Base-by-base conservation (phyloP, 345 rosid genomes). In the Gossypium thurberi region DNA sequence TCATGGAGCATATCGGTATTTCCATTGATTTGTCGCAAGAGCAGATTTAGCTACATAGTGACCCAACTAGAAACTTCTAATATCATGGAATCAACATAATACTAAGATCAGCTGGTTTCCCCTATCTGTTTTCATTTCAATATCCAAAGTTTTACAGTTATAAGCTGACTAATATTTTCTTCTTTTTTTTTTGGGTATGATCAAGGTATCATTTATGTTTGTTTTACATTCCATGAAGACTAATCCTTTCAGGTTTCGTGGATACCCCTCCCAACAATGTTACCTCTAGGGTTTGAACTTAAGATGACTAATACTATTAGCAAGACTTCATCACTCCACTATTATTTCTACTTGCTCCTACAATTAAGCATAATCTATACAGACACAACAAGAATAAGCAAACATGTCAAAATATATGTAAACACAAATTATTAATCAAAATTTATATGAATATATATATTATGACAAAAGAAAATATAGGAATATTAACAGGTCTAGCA, bases 311-410 rank as follows among this genome's bases (percentile, higher is more conserved):
- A 1, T n/a, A n/a, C 10, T 9, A 8, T 7, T 10, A 42, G 1
- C 2, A 10, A 9, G 2, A 21, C 43, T 68, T 48, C 58, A 50
- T 37, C 44, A 12, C 28, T 9, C 58, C 44, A 48, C 72, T 68
- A 68, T 68, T 68, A 4, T 25, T 68, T 68, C 72, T 28, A 26
- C 46, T 26, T 50, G 59, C 44, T 68, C 72, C 72, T 9, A 51
- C 43, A 51, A 51, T 11, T 48, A 48, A 25, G 71, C 71, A 25
- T 67, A 25, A 67, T 68, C 2, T 68, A 48, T 12, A 20, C 61
- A 1, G 5, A 23, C 61, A 10, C 10, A 21, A 23, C 18, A 7
- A 28, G 7, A 33, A 33, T 33, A 33, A 6, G 40, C 40, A 33
- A 33, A 33, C 0, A 33, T 33, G 40, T 33, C 40, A 33, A 33